These are phyloP conservation scores for Fremontodendron californicum DNA, from an alignment of 345 rosid species.

Conservation along the genomic window DNA sequence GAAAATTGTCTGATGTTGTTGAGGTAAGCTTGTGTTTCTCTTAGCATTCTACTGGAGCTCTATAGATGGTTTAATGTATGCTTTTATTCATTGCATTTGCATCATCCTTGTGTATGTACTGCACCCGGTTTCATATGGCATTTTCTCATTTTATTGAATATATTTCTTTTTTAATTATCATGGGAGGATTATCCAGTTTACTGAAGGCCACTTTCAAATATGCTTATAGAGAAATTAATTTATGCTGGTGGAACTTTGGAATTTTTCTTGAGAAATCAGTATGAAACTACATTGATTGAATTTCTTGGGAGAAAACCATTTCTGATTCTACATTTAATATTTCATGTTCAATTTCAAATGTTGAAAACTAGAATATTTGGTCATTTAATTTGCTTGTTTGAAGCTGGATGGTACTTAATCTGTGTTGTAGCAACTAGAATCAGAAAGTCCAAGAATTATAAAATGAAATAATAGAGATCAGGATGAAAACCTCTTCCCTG, in stretches of 20 bases:
- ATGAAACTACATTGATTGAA: background rate
- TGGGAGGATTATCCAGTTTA: background rate
- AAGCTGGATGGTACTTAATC: background rate
- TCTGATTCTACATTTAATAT: background rate
- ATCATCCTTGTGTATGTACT: background rate
- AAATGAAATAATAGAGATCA: background rate
- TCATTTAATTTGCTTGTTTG: background rate
- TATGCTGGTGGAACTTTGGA: background rate
- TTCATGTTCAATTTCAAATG: background rate
- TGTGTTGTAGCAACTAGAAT: background rate
- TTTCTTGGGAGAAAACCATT: background rate
- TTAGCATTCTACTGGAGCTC: background rate
- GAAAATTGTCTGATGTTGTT: constrained; percentile 36
- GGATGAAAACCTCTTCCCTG: background rate
- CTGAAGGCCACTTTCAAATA: background rate
- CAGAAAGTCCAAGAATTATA: background rate
- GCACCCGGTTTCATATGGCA: background rate
- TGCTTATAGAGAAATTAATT: background rate
- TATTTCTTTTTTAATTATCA: background rate
- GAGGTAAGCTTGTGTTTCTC: constrained; percentile 40
- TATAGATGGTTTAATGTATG: background rate
- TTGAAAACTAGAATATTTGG: background rate
- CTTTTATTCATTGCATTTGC: background rate
- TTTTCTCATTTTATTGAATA: background rate
- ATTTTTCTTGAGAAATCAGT: background rate